Percentiles rank a stretch among this genome's conserved stretches.
Conservation (phyloP, 2,329 filamentous ascomycete genomes). For the Hymenoscyphus linearis region DNA sequence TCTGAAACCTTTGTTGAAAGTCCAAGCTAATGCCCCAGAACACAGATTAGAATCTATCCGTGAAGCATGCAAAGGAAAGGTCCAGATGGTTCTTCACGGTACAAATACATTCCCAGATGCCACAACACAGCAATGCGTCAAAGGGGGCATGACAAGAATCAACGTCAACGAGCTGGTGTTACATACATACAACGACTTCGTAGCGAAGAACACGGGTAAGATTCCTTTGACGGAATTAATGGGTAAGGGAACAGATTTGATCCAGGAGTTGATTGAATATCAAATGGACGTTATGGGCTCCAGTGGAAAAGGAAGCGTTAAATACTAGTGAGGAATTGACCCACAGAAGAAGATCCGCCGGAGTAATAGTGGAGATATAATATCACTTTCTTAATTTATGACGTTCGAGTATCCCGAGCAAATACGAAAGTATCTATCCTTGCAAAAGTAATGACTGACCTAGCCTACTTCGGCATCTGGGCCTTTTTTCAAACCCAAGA, state of each 20-base stretch:
- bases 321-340: neutral
- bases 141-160: constrained; percentile 47
- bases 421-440: no score
- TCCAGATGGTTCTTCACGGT: constrained; percentile 48
- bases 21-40: neutral
- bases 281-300: constrained; percentile 29
- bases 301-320: constrained; percentile 19
- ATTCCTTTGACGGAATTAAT: constrained; percentile 35
- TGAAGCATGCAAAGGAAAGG: constrained; percentile 35
- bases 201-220: constrained; percentile 36
- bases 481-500: no score
- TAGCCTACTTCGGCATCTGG: no score
- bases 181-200: constrained; percentile 42
- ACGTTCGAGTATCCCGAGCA: no score
- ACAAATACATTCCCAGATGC: constrained; percentile 49
- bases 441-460: no score
- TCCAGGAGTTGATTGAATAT: constrained; percentile 28
- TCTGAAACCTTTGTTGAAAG: neutral
- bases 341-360: neutral
- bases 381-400: no score
- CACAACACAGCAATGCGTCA: constrained; percentile 47
- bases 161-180: constrained; percentile 55
- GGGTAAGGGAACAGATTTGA: constrained; percentile 38
- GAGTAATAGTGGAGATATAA: no score
- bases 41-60: constrained; percentile 37